Evolutionary conservation across 768 basidiomycete species (phyloP), one percentile per base, ranked within the genome.

Genomic region (Psilocybe cyanescens): DNA sequence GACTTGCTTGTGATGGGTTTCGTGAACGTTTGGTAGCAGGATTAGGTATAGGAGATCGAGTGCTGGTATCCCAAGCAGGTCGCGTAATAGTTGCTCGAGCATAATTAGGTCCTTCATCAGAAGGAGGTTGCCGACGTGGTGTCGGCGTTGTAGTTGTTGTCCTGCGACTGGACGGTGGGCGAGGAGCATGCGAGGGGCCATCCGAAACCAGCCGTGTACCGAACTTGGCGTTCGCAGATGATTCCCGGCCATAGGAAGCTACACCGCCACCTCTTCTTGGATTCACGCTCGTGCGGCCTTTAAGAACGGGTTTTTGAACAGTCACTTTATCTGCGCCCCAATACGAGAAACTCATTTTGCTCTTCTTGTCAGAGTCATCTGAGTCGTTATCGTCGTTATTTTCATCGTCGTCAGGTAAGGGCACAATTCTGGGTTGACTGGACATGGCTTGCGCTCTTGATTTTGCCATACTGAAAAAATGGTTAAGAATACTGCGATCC

Each of bases 261-360:
- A 77, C 67, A 29, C 74, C 74, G 30, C 74, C 79, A 9, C 79
- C 75, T 72, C 80, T 71, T 63, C 86, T 66, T 67, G 82, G 68
- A 68, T 77, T 67, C 65, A 72, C 76, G 56, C 70, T 78, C 1
- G 67, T 37, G 52, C 76, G 73, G 61, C 77, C 76, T 70, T 88
- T 90, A 67, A 88, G 72, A 44, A 86, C 73, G 2, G 92, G 91
- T 67, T 91, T 91, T 72, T 93, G 91, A 19, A 95, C 85, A 1
- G 93, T 95, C 68, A 95, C 84, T 75, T 93, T 93, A 78, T 95
- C 93, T 33, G 93, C 93, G 28, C 93, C 92, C 92, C 92, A 94
- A 71, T 94, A 95, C 4, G 92, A 94, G 76, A 94, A 94, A 78
- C 91, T 92, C 93, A 94, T 94, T 74, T 94, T 94, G 80, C 89